These are phyloP conservation scores for Calonectria hawksworthii DNA, from an alignment of 2,329 filamentous ascomycete genomes.

Conservation along the genomic window DNA sequence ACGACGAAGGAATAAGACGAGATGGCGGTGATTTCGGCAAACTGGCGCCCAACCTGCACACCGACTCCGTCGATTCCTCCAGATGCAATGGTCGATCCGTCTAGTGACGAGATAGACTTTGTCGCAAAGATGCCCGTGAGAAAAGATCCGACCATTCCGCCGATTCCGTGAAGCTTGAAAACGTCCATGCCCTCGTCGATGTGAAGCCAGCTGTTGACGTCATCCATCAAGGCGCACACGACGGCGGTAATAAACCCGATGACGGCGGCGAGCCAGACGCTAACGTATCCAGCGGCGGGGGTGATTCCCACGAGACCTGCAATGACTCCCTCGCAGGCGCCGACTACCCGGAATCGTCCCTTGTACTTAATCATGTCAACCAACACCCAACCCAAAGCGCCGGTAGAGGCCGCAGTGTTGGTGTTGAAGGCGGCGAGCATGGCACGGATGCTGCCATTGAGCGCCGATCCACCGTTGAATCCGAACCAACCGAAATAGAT, in stretches of 20 bases:
- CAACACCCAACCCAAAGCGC: constrained; percentile 65
- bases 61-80: constrained; percentile 31
- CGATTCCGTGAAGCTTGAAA: constrained; percentile 71
- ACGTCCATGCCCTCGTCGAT: constrained; percentile 73
- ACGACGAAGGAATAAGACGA: constrained; percentile 30
- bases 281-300: constrained; percentile 67
- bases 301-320: constrained; percentile 70
- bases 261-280: constrained; percentile 64
- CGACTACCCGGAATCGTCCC: constrained; percentile 50
- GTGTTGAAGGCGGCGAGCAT: constrained; percentile 71
- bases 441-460: constrained; percentile 64
- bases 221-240: constrained; percentile 60
- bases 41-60: constrained; percentile 27
- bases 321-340: constrained; percentile 61
- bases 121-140: constrained; percentile 71
- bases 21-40: constrained; percentile 33
- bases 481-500: constrained; percentile 75
- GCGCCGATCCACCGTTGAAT: constrained; percentile 64
- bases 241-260: constrained; percentile 66
- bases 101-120: constrained; percentile 62
- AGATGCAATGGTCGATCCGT: constrained; percentile 56
- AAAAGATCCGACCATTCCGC: constrained; percentile 69
- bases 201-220: constrained; percentile 63
- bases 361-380: constrained; percentile 63
- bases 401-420: constrained; percentile 68